A percentile compares a stretch with the other conserved stretches of the same genome.
Evolutionary conservation across 352 stramenopile genomes (phyloP).

Genomic region (Pythium phragmitis): DNA sequence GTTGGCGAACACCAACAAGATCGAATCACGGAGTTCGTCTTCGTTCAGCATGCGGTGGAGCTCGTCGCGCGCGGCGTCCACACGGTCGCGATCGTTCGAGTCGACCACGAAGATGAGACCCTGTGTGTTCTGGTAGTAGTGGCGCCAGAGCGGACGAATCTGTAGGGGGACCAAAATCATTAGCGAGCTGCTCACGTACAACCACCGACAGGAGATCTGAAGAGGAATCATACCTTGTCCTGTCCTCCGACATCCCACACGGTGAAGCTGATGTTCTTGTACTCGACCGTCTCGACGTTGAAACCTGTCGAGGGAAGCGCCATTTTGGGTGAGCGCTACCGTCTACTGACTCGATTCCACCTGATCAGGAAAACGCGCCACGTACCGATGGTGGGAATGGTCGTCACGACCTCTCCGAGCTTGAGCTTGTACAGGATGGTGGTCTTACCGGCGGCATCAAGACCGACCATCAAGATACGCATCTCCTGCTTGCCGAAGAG

Average conservation of each 20-base stretch:
- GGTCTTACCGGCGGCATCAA: slow-evolving; percentile 99
- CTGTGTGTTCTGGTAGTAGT: slow-evolving; percentile 99
- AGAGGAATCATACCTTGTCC: slow-evolving; percentile 75
- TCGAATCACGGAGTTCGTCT: slow-evolving; percentile 96
- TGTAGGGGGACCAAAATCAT: slow-evolving; percentile 6
- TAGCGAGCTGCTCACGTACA: neutral
- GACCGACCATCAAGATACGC: slow-evolving; percentile 99
- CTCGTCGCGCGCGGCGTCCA: slow-evolving; percentile 96
- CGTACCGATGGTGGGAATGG: slow-evolving; percentile 96
- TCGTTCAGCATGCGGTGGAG: slow-evolving; percentile 98
- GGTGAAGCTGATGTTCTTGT: slow-evolving; percentile 99
- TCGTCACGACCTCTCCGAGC: slow-evolving; percentile 95
- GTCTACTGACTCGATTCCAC: slow-evolving; percentile 46
- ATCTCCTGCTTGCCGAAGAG: slow-evolving; percentile 99
- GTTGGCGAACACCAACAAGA: slow-evolving; percentile 98
- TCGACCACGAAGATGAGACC: slow-evolving; percentile 99
- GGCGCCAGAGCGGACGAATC: slow-evolving; percentile 97
- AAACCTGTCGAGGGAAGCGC: slow-evolving; percentile 67
- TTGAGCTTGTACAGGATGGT: slow-evolving; percentile 98
- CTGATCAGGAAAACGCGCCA: slow-evolving; percentile 41
- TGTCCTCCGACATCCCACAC: slow-evolving; percentile 99
- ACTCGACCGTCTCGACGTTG: slow-evolving; percentile 99
- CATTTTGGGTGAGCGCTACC: neutral
- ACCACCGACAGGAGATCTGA: neutral
- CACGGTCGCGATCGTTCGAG: slow-evolving; percentile 98